Evolutionary conservation across 768 basidiomycete species (phyloP), one percentile per base, ranked within the genome.

Genomic region (Tricholoma saponaceum): DNA sequence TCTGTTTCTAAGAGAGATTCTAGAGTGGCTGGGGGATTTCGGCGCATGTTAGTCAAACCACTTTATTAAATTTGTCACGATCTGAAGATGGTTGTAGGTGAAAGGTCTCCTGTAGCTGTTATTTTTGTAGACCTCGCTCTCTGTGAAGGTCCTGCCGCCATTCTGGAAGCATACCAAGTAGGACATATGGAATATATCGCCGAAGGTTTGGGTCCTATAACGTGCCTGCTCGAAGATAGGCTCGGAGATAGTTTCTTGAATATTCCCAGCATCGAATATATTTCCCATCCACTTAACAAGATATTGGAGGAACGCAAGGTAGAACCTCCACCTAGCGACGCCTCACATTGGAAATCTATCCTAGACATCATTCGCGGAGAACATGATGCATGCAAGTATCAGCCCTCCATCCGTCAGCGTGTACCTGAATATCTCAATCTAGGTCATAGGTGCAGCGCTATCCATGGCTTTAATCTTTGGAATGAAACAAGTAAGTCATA

Each of bases 331-430:
- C 41, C 60, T 20, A 41, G 28, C 16, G 53, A 64, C 32, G 25
- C 33, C 16, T 53, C 60, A 1, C 62, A 64, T 46, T 67, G 64
- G 64, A 59, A 35, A 23, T 62, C 66, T 14, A 59, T 67, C 28
- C 53, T 67, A 10, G 59, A 62, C 7, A 57, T 51, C 2, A 33
- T 58, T 26, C 52, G 22, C 6, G 60, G 56, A 33, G 56, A 54
- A 14, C 44, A 61, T 14, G 64, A 65, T 51, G 50, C 53, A 25
- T 66, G 55, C 26, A 49, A 10, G 55, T 50, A 26, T 50, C 23
- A 25, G 13, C 4, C n/a, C 26, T 28, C 55, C 12, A 8, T 6
- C 25, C 12, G 14, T 8, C 7, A 22, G 16, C 26, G 7, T 12
- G 10, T 14, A 12, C 18, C 39, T 44, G 37, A n/a, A n/a, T n/a